Conservation (phyloP, 306 rosid genomes). For the Abrus precatorius region DNA sequence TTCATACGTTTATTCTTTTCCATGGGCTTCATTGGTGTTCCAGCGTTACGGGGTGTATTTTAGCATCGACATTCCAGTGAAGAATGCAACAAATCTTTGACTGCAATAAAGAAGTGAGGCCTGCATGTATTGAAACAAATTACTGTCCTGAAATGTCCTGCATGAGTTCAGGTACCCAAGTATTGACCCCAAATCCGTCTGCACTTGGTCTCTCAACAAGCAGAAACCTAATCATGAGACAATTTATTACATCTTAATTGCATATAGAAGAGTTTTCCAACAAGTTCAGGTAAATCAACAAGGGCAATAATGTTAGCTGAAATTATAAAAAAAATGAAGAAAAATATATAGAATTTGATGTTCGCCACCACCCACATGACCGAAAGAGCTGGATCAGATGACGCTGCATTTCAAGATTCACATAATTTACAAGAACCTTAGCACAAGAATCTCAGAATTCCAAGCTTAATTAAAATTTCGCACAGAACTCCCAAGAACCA, state of each 20-base stretch:
- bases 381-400: background rate
- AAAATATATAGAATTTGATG: background rate
- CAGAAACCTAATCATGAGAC: conserved; percentile 30
- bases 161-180: conserved; percentile 25
- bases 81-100: conserved; percentile 4
- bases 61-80: conserved; percentile 23
- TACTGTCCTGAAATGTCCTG: conserved; percentile 30
- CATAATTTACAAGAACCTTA: background rate
- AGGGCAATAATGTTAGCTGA: background rate
- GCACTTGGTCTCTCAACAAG: conserved; percentile 22
- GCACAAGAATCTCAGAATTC: conserved; percentile 2
- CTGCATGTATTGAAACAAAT: conserved; percentile 18
- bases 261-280: background rate
- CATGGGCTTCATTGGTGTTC: conserved; percentile 17
- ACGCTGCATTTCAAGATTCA: background rate
- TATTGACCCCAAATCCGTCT: conserved; percentile 26
- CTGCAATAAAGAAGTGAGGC: background rate
- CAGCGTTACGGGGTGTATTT: background rate
- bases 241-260: background rate
- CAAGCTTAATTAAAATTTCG: background rate
- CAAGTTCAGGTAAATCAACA: background rate
- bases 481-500: conserved; percentile 4
- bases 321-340: background rate
- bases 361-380: background rate
- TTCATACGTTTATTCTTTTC: background rate